Evolutionary conservation across 2,329 filamentous ascomycete genomes (phyloP).

Genomic region (Aspergillus hortae): DNA sequence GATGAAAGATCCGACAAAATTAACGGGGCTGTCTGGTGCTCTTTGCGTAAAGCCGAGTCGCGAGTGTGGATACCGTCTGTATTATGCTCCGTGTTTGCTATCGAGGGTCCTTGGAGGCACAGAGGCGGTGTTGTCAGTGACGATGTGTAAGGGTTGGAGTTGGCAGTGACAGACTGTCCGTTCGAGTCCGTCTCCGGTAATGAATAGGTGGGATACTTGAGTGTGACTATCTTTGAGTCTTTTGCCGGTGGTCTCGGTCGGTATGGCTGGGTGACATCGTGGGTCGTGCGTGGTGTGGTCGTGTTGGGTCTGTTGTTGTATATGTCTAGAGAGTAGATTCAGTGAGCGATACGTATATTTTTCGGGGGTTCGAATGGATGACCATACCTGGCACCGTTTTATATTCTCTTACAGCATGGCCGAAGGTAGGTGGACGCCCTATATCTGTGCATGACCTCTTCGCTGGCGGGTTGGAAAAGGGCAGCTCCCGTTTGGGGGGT

Average conservation of each 20-base stretch:
- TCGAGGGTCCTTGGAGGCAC: background rate
- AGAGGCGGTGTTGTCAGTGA: background rate
- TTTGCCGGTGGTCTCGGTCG: too few species aligned
- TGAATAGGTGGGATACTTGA: too few species aligned
- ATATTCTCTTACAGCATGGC: background rate
- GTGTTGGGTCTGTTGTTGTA: background rate
- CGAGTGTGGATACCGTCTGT: background rate
- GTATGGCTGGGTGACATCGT: too few species aligned
- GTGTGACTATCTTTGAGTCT: too few species aligned
- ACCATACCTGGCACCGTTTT: background rate
- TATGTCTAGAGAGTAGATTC: background rate
- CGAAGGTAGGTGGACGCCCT: background rate
- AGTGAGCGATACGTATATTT: too few species aligned
- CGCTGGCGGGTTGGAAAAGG: slow-evolving; percentile 32
- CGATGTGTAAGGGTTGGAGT: background rate
- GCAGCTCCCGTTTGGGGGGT: slow-evolving; percentile 42
- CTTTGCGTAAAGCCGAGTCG: background rate
- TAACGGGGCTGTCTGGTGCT: background rate
- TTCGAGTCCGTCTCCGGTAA: too few species aligned
- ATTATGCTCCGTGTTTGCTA: background rate
- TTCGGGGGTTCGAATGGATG: background rate
- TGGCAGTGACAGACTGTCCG: too few species aligned
- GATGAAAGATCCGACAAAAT: slow-evolving; percentile 25
- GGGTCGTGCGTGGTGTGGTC: too few species aligned
- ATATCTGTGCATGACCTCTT: slow-evolving; percentile 14